phyloP scores from a whole-genome alignment of 2,329 filamentous ascomycete species.

The Colletotrichum liaoningense region DNA sequence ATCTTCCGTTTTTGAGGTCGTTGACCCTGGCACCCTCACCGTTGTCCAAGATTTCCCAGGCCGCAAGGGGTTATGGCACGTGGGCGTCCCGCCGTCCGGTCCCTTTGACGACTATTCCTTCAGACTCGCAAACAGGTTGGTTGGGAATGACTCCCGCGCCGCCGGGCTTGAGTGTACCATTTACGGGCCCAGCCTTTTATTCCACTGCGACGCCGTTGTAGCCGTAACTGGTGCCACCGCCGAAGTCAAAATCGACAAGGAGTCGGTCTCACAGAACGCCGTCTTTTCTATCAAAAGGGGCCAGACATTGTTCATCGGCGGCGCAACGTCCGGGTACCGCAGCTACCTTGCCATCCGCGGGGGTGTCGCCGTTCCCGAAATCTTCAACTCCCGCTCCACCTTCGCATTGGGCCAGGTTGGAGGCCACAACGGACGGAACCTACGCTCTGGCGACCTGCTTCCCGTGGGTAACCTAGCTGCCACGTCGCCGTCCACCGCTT shows the following conservation, averaged over 20 bases:
- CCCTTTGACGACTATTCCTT: constrained; percentile 54
- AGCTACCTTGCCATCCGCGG: constrained; percentile 49
- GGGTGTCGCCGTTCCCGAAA: constrained; percentile 47
- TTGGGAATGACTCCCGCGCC: constrained; percentile 43
- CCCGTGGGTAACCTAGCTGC: constrained; percentile 28
- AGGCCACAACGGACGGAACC: constrained; percentile 46
- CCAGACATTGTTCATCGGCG: constrained; percentile 42
- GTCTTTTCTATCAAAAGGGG: constrained; percentile 40
- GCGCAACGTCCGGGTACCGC: constrained; percentile 44
- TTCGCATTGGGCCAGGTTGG: constrained; percentile 48
- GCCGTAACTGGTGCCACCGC: constrained; percentile 47
- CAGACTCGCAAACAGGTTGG: constrained; percentile 48
- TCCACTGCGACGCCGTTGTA: constrained; percentile 46
- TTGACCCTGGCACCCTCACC: constrained; percentile 48
- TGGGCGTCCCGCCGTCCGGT: constrained; percentile 53
- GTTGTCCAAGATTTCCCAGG: constrained; percentile 56
- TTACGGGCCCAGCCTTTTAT: constrained; percentile 47
- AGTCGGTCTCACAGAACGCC: constrained; percentile 37
- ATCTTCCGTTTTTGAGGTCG: constrained; percentile 47
- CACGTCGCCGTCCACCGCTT: not conserved
- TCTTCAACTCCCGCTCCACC: constrained; percentile 47
- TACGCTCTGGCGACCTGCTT: constrained; percentile 45
- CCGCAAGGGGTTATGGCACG: constrained; percentile 49
- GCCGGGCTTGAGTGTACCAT: constrained; percentile 50
- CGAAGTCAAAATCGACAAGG: constrained; percentile 41